Evolutionary conservation across 139 green algal genomes (phyloP).

Genomic region (Zygnema circumcarinatum): DNA sequence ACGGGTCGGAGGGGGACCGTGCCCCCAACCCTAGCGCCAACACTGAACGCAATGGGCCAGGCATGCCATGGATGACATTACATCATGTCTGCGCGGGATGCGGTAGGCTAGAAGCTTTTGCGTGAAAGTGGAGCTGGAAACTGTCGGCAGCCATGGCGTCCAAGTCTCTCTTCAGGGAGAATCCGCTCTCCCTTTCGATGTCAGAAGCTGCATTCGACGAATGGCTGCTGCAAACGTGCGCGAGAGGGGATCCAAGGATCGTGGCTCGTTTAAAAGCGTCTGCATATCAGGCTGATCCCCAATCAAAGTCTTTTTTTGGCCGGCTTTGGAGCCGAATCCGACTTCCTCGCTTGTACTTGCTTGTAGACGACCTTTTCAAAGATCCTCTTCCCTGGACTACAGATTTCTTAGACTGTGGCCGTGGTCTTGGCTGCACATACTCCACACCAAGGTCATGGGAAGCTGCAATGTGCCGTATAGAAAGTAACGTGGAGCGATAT

Average conservation of each 20-base stretch:
- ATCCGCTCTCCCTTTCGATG: neutral
- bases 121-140: too few relatives aligned
- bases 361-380: neutral
- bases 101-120: too few relatives aligned
- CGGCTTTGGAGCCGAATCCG: neutral
- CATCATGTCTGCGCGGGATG: too few relatives aligned
- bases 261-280: neutral
- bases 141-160: too few relatives aligned
- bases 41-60: too few relatives aligned
- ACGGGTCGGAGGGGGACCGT: too few relatives aligned
- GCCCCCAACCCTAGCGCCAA: too few relatives aligned
- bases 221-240: neutral
- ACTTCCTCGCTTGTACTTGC: neutral
- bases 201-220: neutral
- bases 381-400: neutral
- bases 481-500: neutral
- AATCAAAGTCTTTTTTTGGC: neutral
- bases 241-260: neutral
- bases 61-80: too few relatives aligned
- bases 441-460: neutral
- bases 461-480: neutral
- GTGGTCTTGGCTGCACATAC: neutral
- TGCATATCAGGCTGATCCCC: neutral
- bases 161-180: neutral
- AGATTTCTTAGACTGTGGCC: neutral